Evolutionary conservation across 169 alveolate species (phyloP), one percentile per base, ranked within the genome.

Genomic region (Eimeria necatrix): DNA sequence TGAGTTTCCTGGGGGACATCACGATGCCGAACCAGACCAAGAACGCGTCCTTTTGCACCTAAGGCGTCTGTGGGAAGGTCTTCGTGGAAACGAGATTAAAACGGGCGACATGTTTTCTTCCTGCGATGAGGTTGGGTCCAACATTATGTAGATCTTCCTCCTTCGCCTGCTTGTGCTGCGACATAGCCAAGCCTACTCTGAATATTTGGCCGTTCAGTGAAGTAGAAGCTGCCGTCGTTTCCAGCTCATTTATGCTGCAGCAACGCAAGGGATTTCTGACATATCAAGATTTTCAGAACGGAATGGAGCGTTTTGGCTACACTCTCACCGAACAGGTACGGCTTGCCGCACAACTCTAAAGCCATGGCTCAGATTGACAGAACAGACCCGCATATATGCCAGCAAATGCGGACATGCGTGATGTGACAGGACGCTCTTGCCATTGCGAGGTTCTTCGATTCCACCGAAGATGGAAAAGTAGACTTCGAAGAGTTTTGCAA

Each of bases 401-500:
- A 76, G 5, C 64, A 16, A 76, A 81, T 53, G 24, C 16, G 48
- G 90, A 10, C 6, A 51, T 81, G 90, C 18, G 32, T 64, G 32
- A 0, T 4, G 7, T 48, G 14, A 49, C 90, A 81, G 90, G 90
- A 81, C 74, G 90, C 90, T 22, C 71, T 81, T 26, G 71, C 56
- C 53, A 51, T 81, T 8, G 22, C 90, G 74, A 51, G 90, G 90
- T 81, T 52, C 26, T 81, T 81, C 60, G 90, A 81, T 70, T 26
- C 71, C 52, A 81, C 68, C 24, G 73, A 51, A n/a, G 90, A 81
- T 81, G 90, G 90, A 53, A 81, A 81, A 81, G 90, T 81, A n/a
- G 90, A 81, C 71, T 81, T 51, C 32, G 90, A 81, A 81, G 90
- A 81, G 24, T 81, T 81, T 51, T 81, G 90, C 90, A 81, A 52